Evolutionary conservation across 2,329 filamentous ascomycete species (phyloP), one percentile per base, ranked within the genome.

Genomic region (Neofusicoccum ribis): DNA sequence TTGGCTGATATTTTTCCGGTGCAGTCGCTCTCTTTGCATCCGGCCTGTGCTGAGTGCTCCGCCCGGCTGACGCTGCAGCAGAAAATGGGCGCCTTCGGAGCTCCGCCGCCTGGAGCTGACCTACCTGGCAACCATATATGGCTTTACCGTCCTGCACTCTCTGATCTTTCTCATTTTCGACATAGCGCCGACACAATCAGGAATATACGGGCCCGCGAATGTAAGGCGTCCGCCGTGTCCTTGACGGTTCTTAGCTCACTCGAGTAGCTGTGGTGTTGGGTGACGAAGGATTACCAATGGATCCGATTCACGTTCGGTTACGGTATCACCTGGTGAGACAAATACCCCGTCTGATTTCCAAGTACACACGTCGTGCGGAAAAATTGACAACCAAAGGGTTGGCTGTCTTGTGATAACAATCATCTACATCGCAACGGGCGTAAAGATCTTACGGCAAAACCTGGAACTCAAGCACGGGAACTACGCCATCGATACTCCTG

Each of bases 1-100:
- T 59, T 91, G 91, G 74, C 78, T 94, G n/a, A 92, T 91, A 0
- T 92, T 95, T 72, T 93, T 92, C 75, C 83, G 82, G 72, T 90
- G 89, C 92, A 92, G 75, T 83, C 82, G 8, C 9, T 34, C 11
- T 9, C 23, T 37, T 6, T 7, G 6, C 27, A 31, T 31, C 6
- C 27, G 27, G 27, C 5, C 27, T 6, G 5, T 31, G 27, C 6
- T 31, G 5, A 31, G 27, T 31, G 5, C 27, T 6, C 27, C 6
- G 5, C 27, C 27, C 5, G 27, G 27, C 36, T 43, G 17, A 56
- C 51, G 5, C 6, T 39, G 27, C 14, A 56, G 36, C 17, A 56
- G 51, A 71, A 90, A 90, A 68, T 93, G 88, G 69, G 86, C 90
- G 66, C 86, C 88, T 1, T 78, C 82, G 3, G 83, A 85, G 62